phyloP scores from a whole-genome alignment of 2,329 filamentous ascomycete genomes.

The Sclerotinia trifoliorum region DNA sequence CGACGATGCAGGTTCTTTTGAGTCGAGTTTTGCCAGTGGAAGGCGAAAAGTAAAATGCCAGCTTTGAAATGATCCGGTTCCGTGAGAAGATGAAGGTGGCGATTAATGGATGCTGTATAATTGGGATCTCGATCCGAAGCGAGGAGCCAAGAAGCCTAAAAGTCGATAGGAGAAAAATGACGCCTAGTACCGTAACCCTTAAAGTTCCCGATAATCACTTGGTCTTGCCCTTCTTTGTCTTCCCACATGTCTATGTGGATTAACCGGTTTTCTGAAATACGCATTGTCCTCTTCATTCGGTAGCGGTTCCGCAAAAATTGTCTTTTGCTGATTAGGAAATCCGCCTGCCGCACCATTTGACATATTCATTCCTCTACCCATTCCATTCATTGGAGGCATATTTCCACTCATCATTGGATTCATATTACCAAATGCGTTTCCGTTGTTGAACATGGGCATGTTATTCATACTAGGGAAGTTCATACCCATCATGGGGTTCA shows the following conservation, averaged over 20 bases:
- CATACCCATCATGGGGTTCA: constrained; percentile 40
- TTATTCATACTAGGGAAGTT: constrained; percentile 43
- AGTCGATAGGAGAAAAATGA: background rate
- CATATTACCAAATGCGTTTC: constrained; percentile 29
- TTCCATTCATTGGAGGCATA: constrained; percentile 39
- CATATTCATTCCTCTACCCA: constrained; percentile 38
- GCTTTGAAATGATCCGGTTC: background rate
- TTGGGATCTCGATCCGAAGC: no score
- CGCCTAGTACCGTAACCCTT: background rate
- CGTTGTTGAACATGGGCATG: constrained; percentile 42
- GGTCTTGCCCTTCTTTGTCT: constrained; percentile 76
- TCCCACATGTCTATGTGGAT: constrained; percentile 86
- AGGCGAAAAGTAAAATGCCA: background rate
- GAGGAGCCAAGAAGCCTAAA: background rate
- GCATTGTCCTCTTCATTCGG: constrained; percentile 77
- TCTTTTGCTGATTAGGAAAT: constrained; percentile 58
- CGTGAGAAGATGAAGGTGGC: background rate
- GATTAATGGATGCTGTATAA: background rate
- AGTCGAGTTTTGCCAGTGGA: background rate
- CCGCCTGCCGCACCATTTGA: constrained; percentile 39
- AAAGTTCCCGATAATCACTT: constrained; percentile 77
- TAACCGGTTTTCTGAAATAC: constrained; percentile 94
- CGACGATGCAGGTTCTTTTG: background rate
- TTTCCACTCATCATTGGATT: constrained; percentile 38
- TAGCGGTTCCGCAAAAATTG: constrained; percentile 48